phyloP scores from a whole-genome alignment of 108 stramenopile species.

The Halocafeteria seosinensis region DNA sequence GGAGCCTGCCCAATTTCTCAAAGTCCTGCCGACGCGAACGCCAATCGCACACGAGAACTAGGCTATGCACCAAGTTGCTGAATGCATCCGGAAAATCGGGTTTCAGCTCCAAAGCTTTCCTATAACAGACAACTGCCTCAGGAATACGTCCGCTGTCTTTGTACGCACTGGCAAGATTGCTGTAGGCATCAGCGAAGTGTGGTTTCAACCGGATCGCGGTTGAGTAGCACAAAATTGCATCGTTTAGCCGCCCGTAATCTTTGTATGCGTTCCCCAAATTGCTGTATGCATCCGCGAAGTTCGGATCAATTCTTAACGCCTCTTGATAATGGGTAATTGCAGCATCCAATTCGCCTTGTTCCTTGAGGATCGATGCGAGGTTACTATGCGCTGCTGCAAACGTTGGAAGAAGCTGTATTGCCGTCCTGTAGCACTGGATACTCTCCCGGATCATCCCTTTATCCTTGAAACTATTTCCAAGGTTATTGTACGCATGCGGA shows the following conservation, averaged over 20 bases:
- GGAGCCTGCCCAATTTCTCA: conserved; percentile 3
- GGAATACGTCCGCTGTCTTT: conserved; percentile 29
- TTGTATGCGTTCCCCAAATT: conserved; percentile 50
- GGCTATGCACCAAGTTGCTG: conserved; percentile 30
- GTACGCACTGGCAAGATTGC: conserved; percentile 33
- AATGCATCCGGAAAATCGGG: conserved; percentile 39
- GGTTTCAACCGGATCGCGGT: conserved; percentile 25
- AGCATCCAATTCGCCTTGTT: conserved; percentile 39
- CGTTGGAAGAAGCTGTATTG: conserved; percentile 36
- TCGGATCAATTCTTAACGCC: conserved; percentile 37
- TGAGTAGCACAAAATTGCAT: conserved; percentile 39
- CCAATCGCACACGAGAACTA: conserved; percentile 42
- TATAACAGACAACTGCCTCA: conserved; percentile 36
- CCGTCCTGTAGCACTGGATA: conserved; percentile 48
- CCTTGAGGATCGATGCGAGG: conserved; percentile 38
- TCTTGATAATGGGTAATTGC: conserved; percentile 47
- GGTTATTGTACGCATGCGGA: conserved; percentile 53
- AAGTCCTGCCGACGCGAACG: conserved; percentile 19
- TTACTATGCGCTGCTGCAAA: conserved; percentile 47
- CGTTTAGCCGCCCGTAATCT: conserved; percentile 25
- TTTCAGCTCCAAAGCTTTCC: conserved; percentile 27
- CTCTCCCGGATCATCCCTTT: conserved; percentile 43
- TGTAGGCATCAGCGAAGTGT: conserved; percentile 27
- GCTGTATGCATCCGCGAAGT: conserved; percentile 42
- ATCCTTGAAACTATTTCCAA: conserved; percentile 30